phyloP scores from a whole-genome alignment of 1,284 basidiomycete genomes.

The Wallemia hederae region DNA sequence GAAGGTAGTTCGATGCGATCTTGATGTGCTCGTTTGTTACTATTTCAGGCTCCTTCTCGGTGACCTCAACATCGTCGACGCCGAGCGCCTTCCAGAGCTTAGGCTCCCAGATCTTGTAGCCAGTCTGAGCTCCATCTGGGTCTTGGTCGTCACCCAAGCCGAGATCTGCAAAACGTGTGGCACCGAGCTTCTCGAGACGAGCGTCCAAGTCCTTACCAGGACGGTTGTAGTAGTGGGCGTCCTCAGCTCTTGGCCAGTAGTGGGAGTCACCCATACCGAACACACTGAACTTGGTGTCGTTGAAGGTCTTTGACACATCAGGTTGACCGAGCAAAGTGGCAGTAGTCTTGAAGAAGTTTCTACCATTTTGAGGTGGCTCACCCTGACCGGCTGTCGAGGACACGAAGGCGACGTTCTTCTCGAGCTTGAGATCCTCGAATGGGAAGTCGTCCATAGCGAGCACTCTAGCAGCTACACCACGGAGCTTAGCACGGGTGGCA shows the following conservation, averaged over 20 bases:
- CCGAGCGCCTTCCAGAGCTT: conserved; percentile 78
- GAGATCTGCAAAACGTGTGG: conserved; percentile 34
- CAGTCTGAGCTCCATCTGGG: conserved; percentile 80
- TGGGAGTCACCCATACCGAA: conserved; percentile 95
- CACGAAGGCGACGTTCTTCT: conserved; percentile 50
- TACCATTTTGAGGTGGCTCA: conserved; percentile 85
- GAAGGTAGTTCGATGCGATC: conserved; percentile 74
- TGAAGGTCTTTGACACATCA: conserved; percentile 15
- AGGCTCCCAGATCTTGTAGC: conserved; percentile 86
- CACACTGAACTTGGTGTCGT: conserved; percentile 43
- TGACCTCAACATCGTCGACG: conserved; percentile 65
- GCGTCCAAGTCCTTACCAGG: conserved; percentile 69
- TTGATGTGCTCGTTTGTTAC: conserved; percentile 99
- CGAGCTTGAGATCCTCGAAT: conserved; percentile 29
- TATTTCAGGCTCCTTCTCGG: conserved; percentile 74
- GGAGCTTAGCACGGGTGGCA: conserved; percentile 46
- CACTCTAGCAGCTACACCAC: conserved; percentile 49
- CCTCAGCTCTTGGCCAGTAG: conserved; percentile 94
- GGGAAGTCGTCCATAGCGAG: conserved; percentile 34
- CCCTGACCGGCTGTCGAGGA: conserved; percentile 97
- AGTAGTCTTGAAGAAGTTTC: conserved; percentile 62
- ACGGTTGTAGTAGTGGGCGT: conserved; percentile 94
- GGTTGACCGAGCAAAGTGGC: conserved; percentile 25
- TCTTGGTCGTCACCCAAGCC: conserved; percentile 95
- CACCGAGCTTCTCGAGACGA: conserved; percentile 44